Evolutionary conservation across 2,329 filamentous ascomycete genomes (phyloP), one percentile per base, ranked within the genome.

Genomic region (Neofusicoccum ribis): DNA sequence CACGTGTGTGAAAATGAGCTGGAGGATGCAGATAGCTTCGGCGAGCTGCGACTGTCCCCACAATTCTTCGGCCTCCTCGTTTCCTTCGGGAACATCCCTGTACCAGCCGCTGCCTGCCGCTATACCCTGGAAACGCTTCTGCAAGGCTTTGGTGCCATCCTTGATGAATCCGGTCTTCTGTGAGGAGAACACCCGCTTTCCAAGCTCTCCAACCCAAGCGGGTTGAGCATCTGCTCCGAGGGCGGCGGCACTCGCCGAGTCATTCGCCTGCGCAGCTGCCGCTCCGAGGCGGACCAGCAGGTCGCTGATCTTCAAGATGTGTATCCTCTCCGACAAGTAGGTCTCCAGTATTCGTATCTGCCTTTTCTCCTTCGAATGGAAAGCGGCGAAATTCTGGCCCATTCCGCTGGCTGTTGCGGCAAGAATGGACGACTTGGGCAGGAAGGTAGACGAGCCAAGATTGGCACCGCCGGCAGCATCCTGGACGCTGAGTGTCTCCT

Each of bases 401-500:
- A 65, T 67, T 44, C 67, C 65, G 37, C 56, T 56, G 2, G 72
- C 71, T 23, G 74, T 72, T 44, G 72, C 69, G 8, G 71, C 68
- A 31, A 77, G 67, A 62, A 78, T 74, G 67, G 75, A 88, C 71
- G 64, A 86, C 65, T 77, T 77, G 67, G 68, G 73, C 67, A 73
- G 76, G 68, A 71, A 77, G 68, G 72, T 77, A 67, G 72, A 91
- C 78, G 72, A 84, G 80, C 69, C 88, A 81, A 73, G 84, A 74
- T 87, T 89, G 65, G 85, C 86, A 34, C 87, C 83, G 20, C 89
- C 90, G 12, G 89, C 86, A 15, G 90, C 90, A 71, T 91, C 90
- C 71, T 91, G 88, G 51, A 96, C 80, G 71, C 91, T 93, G 64
- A 88, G 84, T 15, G 88, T 83, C 81, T 96, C 92, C 70, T 95